Percentiles rank a stretch among this genome's conserved stretches.
phyloP scores from a whole-genome alignment of 148 eudicot species.

The Drosera capensis region DNA sequence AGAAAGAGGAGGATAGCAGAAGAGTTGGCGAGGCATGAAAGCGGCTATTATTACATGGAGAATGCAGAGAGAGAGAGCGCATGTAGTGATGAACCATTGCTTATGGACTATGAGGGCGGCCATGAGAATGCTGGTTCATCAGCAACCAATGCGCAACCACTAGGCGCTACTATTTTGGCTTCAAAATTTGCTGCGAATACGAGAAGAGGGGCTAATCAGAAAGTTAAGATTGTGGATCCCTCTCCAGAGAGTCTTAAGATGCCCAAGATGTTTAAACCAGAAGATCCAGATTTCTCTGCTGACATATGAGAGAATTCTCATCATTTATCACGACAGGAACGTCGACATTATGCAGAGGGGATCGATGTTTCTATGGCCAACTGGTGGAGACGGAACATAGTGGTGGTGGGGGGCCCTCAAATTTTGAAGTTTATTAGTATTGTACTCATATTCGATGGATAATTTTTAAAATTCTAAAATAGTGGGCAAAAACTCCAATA shows the following conservation, averaged over 20 bases:
- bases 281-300: slow-evolving; percentile 55
- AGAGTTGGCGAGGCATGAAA: slow-evolving; percentile 41
- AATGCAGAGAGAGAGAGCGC: slow-evolving; percentile 4
- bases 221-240: slow-evolving; percentile 19
- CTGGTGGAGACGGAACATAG: too few species aligned
- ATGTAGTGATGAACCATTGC: slow-evolving; percentile 5
- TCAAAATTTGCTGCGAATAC: slow-evolving; percentile 67
- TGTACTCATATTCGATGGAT: too few species aligned
- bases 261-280: slow-evolving; percentile 82
- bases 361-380: too few species aligned
- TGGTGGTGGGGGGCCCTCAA: too few species aligned
- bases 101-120: slow-evolving; percentile 5
- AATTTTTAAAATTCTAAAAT: too few species aligned
- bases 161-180: slow-evolving; percentile 51
- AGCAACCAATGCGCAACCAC: slow-evolving; percentile 13
- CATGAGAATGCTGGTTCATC: slow-evolving; percentile 1
- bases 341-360: too few species aligned
- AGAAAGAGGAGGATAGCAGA: slow-evolving; percentile 44
- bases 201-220: slow-evolving; percentile 32
- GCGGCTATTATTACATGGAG: slow-evolving; percentile 14
- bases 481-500: too few species aligned
- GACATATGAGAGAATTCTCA: slow-evolving; percentile 7
- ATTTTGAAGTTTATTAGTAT: too few species aligned
- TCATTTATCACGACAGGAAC: too few species aligned
- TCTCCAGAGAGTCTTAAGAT: slow-evolving; percentile 23